Evolutionary conservation across 2,329 filamentous ascomycete genomes (phyloP), one percentile per base, ranked within the genome.

Genomic region (Stromatinia cepivora): DNA sequence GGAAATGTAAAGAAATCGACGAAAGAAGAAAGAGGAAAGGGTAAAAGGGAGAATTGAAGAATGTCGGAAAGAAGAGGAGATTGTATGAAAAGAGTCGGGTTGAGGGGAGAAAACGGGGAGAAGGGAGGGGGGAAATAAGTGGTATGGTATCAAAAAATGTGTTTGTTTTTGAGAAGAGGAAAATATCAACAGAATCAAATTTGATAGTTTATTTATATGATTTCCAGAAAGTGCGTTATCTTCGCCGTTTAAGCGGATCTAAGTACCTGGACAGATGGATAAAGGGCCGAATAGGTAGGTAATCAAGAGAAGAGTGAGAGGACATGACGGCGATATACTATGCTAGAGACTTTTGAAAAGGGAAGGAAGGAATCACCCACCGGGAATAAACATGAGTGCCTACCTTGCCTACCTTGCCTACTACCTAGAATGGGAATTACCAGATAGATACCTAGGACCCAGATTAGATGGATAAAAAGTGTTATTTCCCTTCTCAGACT

Each of bases 151-250:
- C 17, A 36, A 62, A 48, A 63, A 50, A 25, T 48, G 59, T 63
- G 59, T 46, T 28, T 45, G 59, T 62, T 62, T 62, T 50, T 50
- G 59, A 1, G 46, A 63, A 36, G 46, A 63, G 59, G 59, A 39
- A 52, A 63, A 31, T 25, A 52, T 63, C 45, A 63, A 52, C 31
- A 52, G 46, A 52, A 31, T 25, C 45, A n/a, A n/a, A 52, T 28
- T 4, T 20, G 59, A 39, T 22, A 7, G 15, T 7, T 10, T 52
- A 52, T 63, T 52, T 52, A 63, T 39, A 63, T 36, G 20, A 62
- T 36, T 62, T 62, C 45, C 4, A 34, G 46, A 39, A 54, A 42
- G 62, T 39, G 62, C 62, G 50, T 39, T 8, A 2, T 2, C 1
- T 36, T 48, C 20, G 31, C 22, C 53, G 22, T 48, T 50, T 50